These are phyloP conservation scores for Botryotinia calthae DNA, from an alignment of 2,329 filamentous ascomycete species.

Conservation along the genomic window DNA sequence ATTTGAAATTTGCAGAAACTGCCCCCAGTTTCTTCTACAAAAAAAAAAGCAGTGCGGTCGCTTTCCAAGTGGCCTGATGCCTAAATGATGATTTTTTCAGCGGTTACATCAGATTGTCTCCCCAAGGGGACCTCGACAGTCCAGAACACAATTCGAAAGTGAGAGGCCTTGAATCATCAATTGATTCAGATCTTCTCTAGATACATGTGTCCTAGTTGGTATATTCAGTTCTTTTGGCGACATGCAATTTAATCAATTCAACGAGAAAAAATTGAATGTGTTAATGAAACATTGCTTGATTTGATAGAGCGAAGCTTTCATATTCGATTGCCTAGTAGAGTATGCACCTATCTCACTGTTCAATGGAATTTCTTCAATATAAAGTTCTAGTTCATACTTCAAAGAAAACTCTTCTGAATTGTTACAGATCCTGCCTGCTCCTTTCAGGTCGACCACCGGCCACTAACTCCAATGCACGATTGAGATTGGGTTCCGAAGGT, in stretches of 20 bases:
- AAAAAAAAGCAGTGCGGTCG: neutral
- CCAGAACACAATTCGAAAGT: too few relatives aligned
- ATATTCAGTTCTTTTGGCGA: neutral
- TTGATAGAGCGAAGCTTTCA: neutral
- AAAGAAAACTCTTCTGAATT: too few relatives aligned
- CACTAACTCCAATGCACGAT: constrained; percentile 10
- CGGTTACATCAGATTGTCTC: neutral
- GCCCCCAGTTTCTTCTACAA: neutral
- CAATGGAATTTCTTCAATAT: too few relatives aligned
- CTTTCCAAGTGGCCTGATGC: neutral
- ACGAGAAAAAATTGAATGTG: too few relatives aligned
- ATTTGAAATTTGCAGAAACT: neutral
- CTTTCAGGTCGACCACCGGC: too few relatives aligned
- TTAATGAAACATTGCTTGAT: neutral
- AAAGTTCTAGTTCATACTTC: too few relatives aligned
- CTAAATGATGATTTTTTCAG: neutral
- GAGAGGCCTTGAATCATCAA: neutral
- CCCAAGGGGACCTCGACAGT: neutral
- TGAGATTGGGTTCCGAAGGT: constrained; percentile 25
- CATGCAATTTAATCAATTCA: too few relatives aligned
- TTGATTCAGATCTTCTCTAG: neutral
- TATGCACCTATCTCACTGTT: too few relatives aligned
- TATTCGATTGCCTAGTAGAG: neutral
- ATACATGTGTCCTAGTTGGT: neutral
- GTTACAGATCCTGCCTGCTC: too few relatives aligned